phyloP scores from a whole-genome alignment of 805 yeast genomes.

The Cyberlindnera meyerae region DNA sequence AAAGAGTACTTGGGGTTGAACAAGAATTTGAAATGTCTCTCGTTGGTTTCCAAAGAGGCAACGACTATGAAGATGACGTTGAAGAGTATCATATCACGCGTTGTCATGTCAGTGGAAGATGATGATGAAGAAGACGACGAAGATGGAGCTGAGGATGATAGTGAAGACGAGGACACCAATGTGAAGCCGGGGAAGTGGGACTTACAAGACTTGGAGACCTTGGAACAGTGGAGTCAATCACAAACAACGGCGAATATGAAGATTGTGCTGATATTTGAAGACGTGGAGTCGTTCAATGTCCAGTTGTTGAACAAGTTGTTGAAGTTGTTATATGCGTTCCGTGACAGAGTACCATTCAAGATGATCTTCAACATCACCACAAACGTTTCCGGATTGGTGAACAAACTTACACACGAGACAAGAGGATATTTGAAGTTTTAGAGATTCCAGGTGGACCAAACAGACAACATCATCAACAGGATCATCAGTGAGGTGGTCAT shows the following conservation, averaged over 20 bases:
- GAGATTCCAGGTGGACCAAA: constrained; percentile 23
- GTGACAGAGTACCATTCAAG: constrained; percentile 20
- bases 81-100: constrained; percentile 12
- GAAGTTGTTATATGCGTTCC: constrained; percentile 14
- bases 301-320: constrained; percentile 18
- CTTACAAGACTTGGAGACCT: constrained; percentile 24
- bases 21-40: constrained; percentile 12
- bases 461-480: constrained; percentile 20
- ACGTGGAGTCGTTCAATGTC: constrained; percentile 23
- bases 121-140: constrained; percentile 15
- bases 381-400: constrained; percentile 14
- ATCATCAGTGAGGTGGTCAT: constrained; percentile 20
- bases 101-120: constrained; percentile 1
- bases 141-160: constrained; percentile 13
- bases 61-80: constrained; percentile 23
- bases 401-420: constrained; percentile 18
- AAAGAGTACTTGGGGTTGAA: constrained; percentile 7
- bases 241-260: constrained; percentile 10
- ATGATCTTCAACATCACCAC: constrained; percentile 24
- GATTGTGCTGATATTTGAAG: constrained; percentile 22
- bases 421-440: constrained; percentile 12
- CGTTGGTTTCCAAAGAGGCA: constrained; percentile 23
- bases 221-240: constrained; percentile 22
- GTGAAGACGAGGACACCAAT: constrained; percentile 12
- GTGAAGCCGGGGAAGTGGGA: constrained; percentile 18